Percentiles rank a stretch among this genome's conserved stretches.
Conservation (phyloP, 2,329 filamentous ascomycete species). For the Drechslerella coelobrocha region DNA sequence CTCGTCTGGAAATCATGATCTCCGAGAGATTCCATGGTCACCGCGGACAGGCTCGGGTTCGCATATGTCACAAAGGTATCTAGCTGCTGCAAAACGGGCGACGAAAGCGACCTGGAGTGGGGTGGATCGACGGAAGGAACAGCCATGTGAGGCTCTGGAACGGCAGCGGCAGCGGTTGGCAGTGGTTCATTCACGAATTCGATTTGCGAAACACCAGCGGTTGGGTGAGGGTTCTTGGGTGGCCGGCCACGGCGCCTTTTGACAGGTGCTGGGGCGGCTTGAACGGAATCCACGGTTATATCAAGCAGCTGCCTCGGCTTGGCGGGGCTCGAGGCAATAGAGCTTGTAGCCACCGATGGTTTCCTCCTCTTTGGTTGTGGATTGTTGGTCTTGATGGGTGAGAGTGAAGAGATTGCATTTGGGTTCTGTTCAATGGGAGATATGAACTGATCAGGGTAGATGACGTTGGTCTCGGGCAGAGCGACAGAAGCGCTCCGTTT, state of each 20-base stretch:
- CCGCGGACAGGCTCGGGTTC: constrained; percentile 10
- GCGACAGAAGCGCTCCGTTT: constrained; percentile 28
- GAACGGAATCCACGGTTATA: constrained; percentile 8
- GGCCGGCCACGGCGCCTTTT: constrained; percentile 43
- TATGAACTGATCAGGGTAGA: constrained; percentile 20
- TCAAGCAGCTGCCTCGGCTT: constrained; percentile 25
- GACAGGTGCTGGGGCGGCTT: constrained; percentile 5
- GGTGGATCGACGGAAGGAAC: not conserved
- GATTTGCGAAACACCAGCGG: constrained; percentile 23
- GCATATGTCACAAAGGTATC: constrained; percentile 37
- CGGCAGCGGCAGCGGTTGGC: constrained; percentile 2
- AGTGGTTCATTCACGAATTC: constrained; percentile 38
- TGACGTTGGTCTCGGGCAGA: constrained; percentile 28
- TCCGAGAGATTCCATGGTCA: constrained; percentile 27
- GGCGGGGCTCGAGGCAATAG: constrained; percentile 34
- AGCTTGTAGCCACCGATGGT: constrained; percentile 25
- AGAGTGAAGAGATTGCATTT: constrained; percentile 5
- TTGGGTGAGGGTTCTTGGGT: constrained; percentile 34
- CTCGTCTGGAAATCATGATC: constrained; percentile 37
- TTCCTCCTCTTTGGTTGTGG: constrained; percentile 40
- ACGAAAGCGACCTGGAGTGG: constrained; percentile 4
- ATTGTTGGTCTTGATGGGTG: constrained; percentile 11
- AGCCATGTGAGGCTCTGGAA: not conserved
- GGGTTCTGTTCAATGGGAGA: constrained; percentile 3
- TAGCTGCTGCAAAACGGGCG: constrained; percentile 20